Percentiles rank a stretch among this genome's conserved stretches.
Conservation (phyloP, 257 asterid species). For the Anisodus tanguticus region DNA sequence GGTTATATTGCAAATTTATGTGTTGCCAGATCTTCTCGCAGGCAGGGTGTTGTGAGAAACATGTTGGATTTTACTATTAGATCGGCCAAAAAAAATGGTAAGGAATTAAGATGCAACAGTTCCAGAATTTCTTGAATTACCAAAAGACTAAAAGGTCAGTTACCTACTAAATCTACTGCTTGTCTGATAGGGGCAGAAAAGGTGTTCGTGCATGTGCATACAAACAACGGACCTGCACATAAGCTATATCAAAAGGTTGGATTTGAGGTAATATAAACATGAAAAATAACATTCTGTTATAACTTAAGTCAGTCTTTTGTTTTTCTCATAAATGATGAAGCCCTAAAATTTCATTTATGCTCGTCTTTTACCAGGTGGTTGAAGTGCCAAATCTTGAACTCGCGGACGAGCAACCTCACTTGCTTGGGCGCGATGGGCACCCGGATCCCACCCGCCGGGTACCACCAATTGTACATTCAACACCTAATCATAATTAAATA, state of each 20-base stretch:
- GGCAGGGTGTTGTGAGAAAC: constrained; percentile 63
- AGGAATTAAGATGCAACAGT: constrained; percentile 13
- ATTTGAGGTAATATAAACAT: constrained; percentile 53
- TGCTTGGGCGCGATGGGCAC: constrained; percentile 32
- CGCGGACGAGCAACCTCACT: constrained; percentile 40
- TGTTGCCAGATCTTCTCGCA: constrained; percentile 71
- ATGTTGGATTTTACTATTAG: constrained; percentile 57
- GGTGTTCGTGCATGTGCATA: constrained; percentile 71
- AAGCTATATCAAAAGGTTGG: constrained; percentile 60
- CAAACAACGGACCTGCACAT: constrained; percentile 56
- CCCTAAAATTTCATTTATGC: background rate
- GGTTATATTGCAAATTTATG: constrained; percentile 74
- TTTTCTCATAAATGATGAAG: background rate
- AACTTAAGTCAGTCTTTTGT: background rate
- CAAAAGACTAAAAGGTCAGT: background rate
- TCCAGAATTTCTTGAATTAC: background rate
- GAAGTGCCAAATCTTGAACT: constrained; percentile 46
- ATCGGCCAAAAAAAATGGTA: constrained; percentile 54
- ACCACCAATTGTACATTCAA: no score
- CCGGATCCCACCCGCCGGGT: no score
- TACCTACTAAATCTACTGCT: background rate
- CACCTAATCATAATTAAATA: no score
- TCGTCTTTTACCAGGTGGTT: constrained; percentile 48
- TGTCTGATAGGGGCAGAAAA: constrained; percentile 52
- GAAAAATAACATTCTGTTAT: background rate